Evolutionary conservation across 768 basidiomycete genomes (phyloP), one percentile per base, ranked within the genome.

Genomic region (Holtermannia corniformis): DNA sequence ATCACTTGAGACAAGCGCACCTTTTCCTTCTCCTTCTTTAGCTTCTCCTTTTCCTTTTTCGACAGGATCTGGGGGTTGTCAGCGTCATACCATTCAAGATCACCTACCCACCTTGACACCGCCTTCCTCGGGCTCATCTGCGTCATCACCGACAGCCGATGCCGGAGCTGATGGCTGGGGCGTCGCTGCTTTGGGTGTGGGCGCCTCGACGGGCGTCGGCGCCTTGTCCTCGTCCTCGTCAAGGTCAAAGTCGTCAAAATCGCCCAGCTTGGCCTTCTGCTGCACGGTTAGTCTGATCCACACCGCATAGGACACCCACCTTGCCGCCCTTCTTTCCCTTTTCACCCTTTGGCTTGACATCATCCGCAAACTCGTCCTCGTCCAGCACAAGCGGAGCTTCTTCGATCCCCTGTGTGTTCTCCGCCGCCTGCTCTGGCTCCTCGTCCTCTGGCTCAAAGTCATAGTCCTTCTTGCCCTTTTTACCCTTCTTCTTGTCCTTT

Each of bases 21-120:
- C 84, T 95, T 95, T 76, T 95, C 91, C 48, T 82, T 81, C 74
- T 96, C 92, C 75, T 96, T 97, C 81, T 97, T 96, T 56, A 93
- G 76, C 70, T 84, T 69, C 71, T 96, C 92, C 75, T 96, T 96
- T 78, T 97, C 88, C 71, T 93, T 95, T 76, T 96, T 96, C 16
- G 85, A 83, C 28, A 95, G 73, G 26, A 93, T 68, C 73, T 84
- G 3, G 5, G 2, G 24, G 52, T 52, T 37, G 54, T 26, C n/a
- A 48, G 47, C 20, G 24, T 13, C 25, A 26, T 14, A 27, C 24
- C 27, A 37, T 19, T 5, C 7, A 3, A 42, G 45, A 7, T 7
- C 16, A 5, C 4, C 20, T 44, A n/a, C 48, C 21, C 16, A 49
- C 48, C 28, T 58, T 62, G 20, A 58, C 67, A 49, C 59, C 76